These are phyloP conservation scores for Pilaira anomala DNA, from an alignment of 192 early-diverging fungal genomes.

Conservation along the genomic window DNA sequence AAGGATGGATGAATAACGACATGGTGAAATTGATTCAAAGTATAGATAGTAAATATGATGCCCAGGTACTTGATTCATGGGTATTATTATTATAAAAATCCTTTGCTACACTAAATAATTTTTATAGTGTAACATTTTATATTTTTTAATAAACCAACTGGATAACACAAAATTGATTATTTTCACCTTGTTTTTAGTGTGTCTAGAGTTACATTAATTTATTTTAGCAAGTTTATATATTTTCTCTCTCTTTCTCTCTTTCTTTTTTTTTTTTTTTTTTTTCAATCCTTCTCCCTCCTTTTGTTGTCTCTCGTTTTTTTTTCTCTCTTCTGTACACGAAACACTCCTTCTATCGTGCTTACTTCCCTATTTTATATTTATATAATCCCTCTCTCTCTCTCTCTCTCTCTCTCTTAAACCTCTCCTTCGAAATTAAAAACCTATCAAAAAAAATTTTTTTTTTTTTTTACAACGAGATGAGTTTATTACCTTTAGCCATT, in stretches of 20 bases:
- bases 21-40: not conserved
- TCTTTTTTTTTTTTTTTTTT: not conserved
- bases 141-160: not conserved
- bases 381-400: not conserved
- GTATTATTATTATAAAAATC: not conserved
- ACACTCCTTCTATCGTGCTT: not conserved
- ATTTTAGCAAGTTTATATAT: conserved; percentile 2
- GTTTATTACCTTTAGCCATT: conserved; percentile 3
- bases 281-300: not conserved
- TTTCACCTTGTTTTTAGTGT: not conserved
- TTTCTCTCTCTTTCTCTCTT: not conserved
- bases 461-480: conserved; percentile 2
- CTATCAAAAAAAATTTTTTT: not conserved
- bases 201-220: conserved; percentile 15
- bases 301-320: not conserved
- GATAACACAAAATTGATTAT: conserved; percentile 17
- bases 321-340: not conserved
- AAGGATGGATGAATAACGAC: not conserved
- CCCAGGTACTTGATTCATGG: conserved; percentile 17
- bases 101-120: not conserved
- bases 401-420: not conserved
- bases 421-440: not conserved
- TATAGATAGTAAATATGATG: conserved; percentile 22
- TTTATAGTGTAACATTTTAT: not conserved
- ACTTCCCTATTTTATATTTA: not conserved